Base-by-base conservation (phyloP, 148 eudicot genomes). In the Rhododendron ovatum region DNA sequence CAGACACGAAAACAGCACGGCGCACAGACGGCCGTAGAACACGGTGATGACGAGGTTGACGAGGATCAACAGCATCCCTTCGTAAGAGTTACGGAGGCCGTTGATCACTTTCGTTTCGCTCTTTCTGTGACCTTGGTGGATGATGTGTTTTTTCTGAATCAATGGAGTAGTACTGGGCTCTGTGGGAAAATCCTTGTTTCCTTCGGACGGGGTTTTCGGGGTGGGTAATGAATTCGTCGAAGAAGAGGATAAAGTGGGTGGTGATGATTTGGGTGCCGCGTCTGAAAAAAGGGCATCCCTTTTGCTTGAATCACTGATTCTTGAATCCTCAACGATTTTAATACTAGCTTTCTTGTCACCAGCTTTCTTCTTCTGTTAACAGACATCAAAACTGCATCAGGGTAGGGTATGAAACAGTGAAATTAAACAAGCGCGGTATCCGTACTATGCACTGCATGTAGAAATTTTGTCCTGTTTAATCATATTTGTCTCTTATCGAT, bases 11-110 rank as follows among this genome's bases (percentile, higher is more conserved):
- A 85, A 82, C 82, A 88, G 35, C 1, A 88, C 50, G 15, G 87
- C 87, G 39, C 82, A 85, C 1, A 88, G 28, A 17, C 78, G 76
- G 7, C 89, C 89, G 50, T 55, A 88, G 9, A 88, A 82, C 4
- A 85, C 53, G 24, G 87, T 88, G 47, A 67, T 18, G 33, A 47
- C 73, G 8, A 88, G 83, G 48, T 43, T 77, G 63, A 83, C 59
- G 6, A 74, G 45, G 53, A 88, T 76, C 18, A 85, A 45, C 33
- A 47, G 39, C n/a, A 81, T 14, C 8, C 84, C 83, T 22, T 78
- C 69, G 76, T 75, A 48, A 8, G 67, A 61, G 35, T 55, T 63
- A 5, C 65, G 48, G 14, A 83, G 41, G 50, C 79, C 28, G 76
- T 71, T 28, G 0, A 1, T 33, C 2, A 13, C 37, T n/a, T 15